Percentiles rank a stretch among this genome's conserved stretches.
phyloP scores from a whole-genome alignment of 257 asterid species.

The Echium plantagineum region DNA sequence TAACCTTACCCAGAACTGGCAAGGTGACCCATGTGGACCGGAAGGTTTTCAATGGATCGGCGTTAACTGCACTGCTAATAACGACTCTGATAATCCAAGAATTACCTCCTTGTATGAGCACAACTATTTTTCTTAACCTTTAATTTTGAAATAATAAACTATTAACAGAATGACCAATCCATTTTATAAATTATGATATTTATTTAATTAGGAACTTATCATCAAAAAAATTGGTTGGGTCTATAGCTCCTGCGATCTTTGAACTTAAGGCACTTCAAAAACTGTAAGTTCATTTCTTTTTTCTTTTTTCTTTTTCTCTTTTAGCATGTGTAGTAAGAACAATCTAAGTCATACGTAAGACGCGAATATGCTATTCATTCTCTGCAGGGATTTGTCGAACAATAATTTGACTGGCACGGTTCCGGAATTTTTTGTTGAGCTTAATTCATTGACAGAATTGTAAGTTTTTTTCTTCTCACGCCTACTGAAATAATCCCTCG shows the following conservation, averaged over 20 bases:
- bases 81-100: not conserved
- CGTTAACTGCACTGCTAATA: conserved; percentile 9
- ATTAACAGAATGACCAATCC: no score
- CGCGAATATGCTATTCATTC: no score
- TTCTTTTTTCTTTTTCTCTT: no score
- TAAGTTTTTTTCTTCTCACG: conserved; percentile 4
- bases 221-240: conserved; percentile 5
- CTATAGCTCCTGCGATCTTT: not conserved
- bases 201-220: conserved; percentile 12
- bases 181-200: no score
- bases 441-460: conserved; percentile 8
- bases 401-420: conserved; percentile 13
- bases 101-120: conserved; percentile 6
- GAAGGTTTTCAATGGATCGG: conserved; percentile 9
- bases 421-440: conserved; percentile 10
- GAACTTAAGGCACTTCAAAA: not conserved
- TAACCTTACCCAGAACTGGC: conserved; percentile 13
- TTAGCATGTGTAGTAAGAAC: no score
- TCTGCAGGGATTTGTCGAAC: conserved; percentile 14
- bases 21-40: conserved; percentile 22
- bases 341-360: no score
- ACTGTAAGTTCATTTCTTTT: no score
- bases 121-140: no score
- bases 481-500: no score
- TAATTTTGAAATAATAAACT: no score